Evolutionary conservation across 192 early-diverging fungal genomes (phyloP), one percentile per base, ranked within the genome.

Genomic region (Gamsiella multidivaricata): DNA sequence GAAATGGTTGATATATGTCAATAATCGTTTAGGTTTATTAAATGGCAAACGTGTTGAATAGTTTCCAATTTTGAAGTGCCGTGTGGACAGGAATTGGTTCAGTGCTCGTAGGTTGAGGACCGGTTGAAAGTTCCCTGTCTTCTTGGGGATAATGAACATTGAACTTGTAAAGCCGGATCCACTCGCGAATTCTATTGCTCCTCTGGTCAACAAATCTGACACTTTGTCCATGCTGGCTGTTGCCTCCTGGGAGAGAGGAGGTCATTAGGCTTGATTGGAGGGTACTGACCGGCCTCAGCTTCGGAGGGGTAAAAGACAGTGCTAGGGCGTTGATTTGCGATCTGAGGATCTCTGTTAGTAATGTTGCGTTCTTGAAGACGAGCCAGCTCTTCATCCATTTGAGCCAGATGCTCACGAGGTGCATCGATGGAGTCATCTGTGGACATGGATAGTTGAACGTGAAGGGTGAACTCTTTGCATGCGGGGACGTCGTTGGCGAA

Each of bases 51-150:
- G 31, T 73, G 52, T 20, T 31, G n/a, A 6, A 80, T 26, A 31
- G 63, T 80, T 36, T 70, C n/a, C 68, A 69, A 72, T 80, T 53
- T 80, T 80, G 65, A 81, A 81, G 10, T 31, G 58, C 1, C 34
- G 42, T 3, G 36, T 51, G 2, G 45, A 31, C 1, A 81, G 3
- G 29, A 49, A 73, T 32, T 69, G 50, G 32, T 70, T 81, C 22
- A 80, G 34, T 22, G 23, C 33, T 20, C 53, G 60, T 17, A 73
- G 61, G 28, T 81, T 81, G 28, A 80, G 54, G 0, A 72, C 69
- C 0, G 79, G 79, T 50, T 70, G 15, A 0, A 59, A 6, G 11
- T 68, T 70, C 1, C 70, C 70, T 50, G 62, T 69, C 42, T 68
- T 72, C 57, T 81, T 81, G 25, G 65, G 59, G 0, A 81, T 69